Percentiles rank a stretch among this genome's conserved stretches.
Evolutionary conservation across 1,284 basidiomycete species (phyloP).

Genomic region (Schizophyllum commune): DNA sequence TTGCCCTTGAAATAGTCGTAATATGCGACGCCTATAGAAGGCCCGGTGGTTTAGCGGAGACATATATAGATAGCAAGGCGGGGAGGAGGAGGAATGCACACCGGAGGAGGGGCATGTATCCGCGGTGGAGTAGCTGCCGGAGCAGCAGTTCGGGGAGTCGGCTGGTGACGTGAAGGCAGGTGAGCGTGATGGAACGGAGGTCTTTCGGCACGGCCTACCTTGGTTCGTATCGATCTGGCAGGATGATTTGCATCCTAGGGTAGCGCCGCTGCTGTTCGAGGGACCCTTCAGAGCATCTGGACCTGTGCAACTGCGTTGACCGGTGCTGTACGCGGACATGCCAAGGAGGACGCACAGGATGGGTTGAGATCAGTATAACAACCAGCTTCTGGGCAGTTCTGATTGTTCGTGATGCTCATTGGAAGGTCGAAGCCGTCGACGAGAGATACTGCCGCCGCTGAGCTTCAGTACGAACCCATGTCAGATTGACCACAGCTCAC

Average conservation of each 20-base stretch:
- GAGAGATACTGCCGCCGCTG: conserved; percentile 15
- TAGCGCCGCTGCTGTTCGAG: conserved; percentile 21
- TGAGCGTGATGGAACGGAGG: background rate
- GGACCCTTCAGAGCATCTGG: conserved; percentile 15
- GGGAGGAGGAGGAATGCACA: conserved; percentile 42
- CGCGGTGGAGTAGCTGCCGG: conserved; percentile 22
- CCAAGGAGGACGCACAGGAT: conserved; percentile 18
- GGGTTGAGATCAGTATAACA: conserved; percentile 35
- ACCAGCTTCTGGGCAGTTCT: conserved; percentile 27
- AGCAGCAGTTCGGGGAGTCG: conserved; percentile 47
- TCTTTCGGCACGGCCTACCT: conserved; percentile 9
- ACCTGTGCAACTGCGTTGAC: conserved; percentile 12
- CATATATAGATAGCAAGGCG: conserved; percentile 27
- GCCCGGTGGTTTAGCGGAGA: conserved; percentile 48
- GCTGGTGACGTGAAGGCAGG: background rate
- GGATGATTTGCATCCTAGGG: conserved; percentile 23
- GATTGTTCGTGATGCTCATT: conserved; percentile 29
- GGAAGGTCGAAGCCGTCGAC: conserved; percentile 41
- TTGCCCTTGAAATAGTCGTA: conserved; percentile 41
- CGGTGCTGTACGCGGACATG: background rate
- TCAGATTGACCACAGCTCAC: conserved; percentile 14
- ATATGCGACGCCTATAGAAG: conserved; percentile 28
- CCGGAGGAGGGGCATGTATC: conserved; percentile 35
- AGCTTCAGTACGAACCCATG: background rate
- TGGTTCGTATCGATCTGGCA: background rate